A percentile compares a stretch with the other conserved stretches of the same genome.
These are phyloP conservation scores for Nicotiana benthamiana DNA, from an alignment of 257 asterid genomes.

Conservation along the genomic window DNA sequence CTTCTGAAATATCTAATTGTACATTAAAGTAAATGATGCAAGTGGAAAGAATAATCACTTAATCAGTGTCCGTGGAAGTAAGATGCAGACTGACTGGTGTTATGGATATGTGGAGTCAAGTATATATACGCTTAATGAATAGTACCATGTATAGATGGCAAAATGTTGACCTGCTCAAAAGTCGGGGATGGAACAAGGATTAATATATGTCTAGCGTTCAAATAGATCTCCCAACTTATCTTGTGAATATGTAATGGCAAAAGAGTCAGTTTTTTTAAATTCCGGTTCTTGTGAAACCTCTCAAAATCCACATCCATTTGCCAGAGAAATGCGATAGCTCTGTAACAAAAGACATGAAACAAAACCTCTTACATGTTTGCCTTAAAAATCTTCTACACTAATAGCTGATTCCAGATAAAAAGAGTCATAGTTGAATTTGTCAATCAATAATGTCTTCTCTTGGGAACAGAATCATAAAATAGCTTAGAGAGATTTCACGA, in stretches of 20 bases:
- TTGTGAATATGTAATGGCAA: not conserved
- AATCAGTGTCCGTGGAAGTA: not conserved
- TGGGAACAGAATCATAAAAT: not conserved
- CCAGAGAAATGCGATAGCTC: not conserved
- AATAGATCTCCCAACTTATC: not conserved
- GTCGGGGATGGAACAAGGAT: not conserved
- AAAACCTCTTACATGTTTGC: not conserved
- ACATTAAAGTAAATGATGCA: not conserved
- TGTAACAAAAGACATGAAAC: not conserved
- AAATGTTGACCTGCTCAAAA: not conserved
- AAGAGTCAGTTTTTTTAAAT: too few relatives aligned
- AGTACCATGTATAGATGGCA: not conserved
- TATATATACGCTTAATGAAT: not conserved
- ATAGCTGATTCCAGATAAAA: not conserved
- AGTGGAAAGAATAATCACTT: not conserved
- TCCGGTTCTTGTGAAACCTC: not conserved
- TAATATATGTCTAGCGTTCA: not conserved
- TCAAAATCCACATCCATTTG: not conserved
- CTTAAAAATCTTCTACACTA: not conserved
- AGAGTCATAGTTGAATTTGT: not conserved
- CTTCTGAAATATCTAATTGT: not conserved
- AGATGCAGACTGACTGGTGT: not conserved
- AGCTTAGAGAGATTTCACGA: not conserved
- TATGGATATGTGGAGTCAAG: not conserved
- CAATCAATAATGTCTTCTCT: not conserved